Evolutionary conservation across 768 basidiomycete species (phyloP), one percentile per base, ranked within the genome.

Genomic region (Postia placenta): DNA sequence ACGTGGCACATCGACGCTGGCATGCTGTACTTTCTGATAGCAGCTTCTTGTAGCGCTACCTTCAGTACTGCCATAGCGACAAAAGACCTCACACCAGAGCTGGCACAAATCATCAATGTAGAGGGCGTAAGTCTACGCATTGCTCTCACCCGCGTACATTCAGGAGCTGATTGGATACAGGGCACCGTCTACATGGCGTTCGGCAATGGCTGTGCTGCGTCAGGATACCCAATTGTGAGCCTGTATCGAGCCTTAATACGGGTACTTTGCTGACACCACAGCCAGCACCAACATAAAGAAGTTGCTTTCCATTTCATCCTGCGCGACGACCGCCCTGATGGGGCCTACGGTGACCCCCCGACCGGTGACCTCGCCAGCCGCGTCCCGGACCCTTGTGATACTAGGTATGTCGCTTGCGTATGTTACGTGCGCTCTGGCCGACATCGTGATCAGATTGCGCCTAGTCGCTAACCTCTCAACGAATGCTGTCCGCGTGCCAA

Each of bases 271-370:
- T 12, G 20, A 11, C 17, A 19, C 38, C 15, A 17, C 17, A 33
- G 9, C 17, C 39, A 48, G 37, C 48, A 59, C 43, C 45, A 47
- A 4, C 24, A 36, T 5, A 45, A 49, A 26, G 63, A 64, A 47
- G 46, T 58, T 6, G 60, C 58, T 0, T 52, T 60, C 12, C 57
- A 63, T 22, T 56, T 61, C 42, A 60, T 58, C 45, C 49, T 50
- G 15, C 55, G 43, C 5, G 63, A 63, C 27, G 48, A 56, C 3
- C 27, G 26, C 11, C 45, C 45, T 22, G 48, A 55, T 37, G 55
- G 30, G 3, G 44, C 15, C 27, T 56, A 51, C 17, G 49, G 48
- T 6, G 51, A 45, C 17, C 39, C 20, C 12, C 52, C 36, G 6
- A 44, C 27, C 2, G 33, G 15, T 6, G 38, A 49, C 17, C n/a